Percentiles rank a stretch among this genome's conserved stretches.
These are phyloP conservation scores for Roridomyces roridus DNA, from an alignment of 768 basidiomycete species.

Conservation along the genomic window DNA sequence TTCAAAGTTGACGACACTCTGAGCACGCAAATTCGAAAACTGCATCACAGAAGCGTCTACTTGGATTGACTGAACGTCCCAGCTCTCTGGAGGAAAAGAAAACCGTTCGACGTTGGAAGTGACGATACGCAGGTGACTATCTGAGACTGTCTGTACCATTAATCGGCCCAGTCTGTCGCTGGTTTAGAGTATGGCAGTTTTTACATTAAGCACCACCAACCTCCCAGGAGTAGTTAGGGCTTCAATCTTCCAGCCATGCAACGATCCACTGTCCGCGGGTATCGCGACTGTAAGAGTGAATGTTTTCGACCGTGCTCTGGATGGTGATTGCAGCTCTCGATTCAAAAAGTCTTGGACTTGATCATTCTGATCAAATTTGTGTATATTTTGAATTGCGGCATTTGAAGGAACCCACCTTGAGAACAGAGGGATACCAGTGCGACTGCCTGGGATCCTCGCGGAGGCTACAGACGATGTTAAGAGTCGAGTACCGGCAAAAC, in stretches of 20 bases:
- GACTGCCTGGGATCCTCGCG: conserved; percentile 64
- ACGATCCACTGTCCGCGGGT: conserved; percentile 71
- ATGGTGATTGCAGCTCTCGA: conserved; percentile 22
- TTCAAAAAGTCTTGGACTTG: conserved; percentile 65
- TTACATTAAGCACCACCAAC: conserved; percentile 42
- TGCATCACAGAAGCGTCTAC: conserved; percentile 24
- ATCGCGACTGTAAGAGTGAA: conserved; percentile 80
- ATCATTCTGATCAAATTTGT: conserved; percentile 38
- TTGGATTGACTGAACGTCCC: conserved; percentile 19
- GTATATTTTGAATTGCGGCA: background rate
- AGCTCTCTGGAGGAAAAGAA: conserved; percentile 31
- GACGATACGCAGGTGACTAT: conserved; percentile 25
- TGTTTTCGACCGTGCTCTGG: conserved; percentile 20
- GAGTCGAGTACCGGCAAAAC: background rate
- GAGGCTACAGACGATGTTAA: conserved; percentile 44
- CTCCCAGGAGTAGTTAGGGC: conserved; percentile 69
- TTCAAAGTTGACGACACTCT: conserved; percentile 20
- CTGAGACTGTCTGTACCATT: conserved; percentile 29
- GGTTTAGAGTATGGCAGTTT: background rate
- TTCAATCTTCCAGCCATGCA: conserved; percentile 74
- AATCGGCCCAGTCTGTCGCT: conserved; percentile 45
- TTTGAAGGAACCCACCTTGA: conserved; percentile 36
- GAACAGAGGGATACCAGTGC: conserved; percentile 75
- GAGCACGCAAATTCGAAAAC: conserved; percentile 5
- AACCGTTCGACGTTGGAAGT: conserved; percentile 40